Evolutionary conservation across 108 stramenopile genomes (phyloP).

Genomic region (Cafeteria roenbergensis): DNA sequence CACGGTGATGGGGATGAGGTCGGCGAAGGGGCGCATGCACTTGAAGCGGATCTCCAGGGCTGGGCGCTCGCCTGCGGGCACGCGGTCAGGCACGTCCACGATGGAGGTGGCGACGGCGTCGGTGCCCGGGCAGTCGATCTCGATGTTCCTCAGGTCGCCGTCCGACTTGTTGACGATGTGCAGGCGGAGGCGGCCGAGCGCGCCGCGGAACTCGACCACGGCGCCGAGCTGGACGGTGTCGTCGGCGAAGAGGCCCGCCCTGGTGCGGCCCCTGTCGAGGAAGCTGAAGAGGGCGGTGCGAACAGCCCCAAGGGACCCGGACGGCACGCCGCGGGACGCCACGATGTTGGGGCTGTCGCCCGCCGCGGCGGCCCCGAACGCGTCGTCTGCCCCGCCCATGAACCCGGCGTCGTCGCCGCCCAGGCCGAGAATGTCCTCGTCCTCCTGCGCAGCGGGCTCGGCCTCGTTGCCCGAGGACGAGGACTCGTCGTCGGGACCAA

Average conservation of each 20-base stretch:
- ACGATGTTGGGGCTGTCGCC: neutral
- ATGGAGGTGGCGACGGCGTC: neutral
- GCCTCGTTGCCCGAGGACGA: too few relatives aligned
- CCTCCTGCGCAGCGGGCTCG: too few relatives aligned
- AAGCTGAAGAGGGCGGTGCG: neutral
- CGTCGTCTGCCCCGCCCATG: neutral
- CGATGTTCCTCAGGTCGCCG: neutral
- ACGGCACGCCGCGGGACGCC: neutral
- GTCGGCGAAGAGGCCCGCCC: neutral
- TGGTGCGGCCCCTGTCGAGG: neutral
- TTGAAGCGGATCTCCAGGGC: neutral
- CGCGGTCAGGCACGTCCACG: neutral
- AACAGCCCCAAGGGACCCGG: neutral
- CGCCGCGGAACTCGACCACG: neutral
- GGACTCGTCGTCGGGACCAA: neutral
- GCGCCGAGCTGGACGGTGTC: neutral
- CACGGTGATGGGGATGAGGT: neutral
- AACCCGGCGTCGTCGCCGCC: neutral
- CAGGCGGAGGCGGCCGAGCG: neutral
- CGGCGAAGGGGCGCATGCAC: constrained; percentile 9
- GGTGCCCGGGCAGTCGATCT: neutral
- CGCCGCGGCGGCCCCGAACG: neutral
- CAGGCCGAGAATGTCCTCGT: neutral
- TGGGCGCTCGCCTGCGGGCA: neutral
- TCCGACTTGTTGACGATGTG: neutral